These are phyloP conservation scores for Aspergillus baeticus DNA, from an alignment of 495 filamentous ascomycete species.

Conservation along the genomic window DNA sequence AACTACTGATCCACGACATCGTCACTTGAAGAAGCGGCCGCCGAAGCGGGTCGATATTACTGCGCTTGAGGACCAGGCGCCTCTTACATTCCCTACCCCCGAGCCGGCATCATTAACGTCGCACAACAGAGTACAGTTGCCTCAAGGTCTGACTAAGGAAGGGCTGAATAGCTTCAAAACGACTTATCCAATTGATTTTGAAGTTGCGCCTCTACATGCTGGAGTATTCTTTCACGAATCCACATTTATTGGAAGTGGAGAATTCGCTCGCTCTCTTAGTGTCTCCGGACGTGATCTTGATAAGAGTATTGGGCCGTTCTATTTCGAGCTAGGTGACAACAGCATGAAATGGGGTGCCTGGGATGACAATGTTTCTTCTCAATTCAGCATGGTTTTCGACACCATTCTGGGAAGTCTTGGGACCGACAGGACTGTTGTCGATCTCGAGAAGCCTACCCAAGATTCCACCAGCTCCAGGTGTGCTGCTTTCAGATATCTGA, in stretches of 20 bases:
- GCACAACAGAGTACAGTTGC: neutral
- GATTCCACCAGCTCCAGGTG: neutral
- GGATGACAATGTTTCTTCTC: conserved; percentile 67
- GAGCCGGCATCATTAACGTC: conserved; percentile 12
- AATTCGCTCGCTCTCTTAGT: conserved; percentile 53
- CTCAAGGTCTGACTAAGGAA: conserved; percentile 12
- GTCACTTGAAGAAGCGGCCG: conserved; percentile 43
- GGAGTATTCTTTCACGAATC: conserved; percentile 75
- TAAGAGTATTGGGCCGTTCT: conserved; percentile 25
- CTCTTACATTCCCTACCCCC: conserved; percentile 13
- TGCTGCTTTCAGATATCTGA: conserved; percentile 32
- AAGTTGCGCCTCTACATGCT: conserved; percentile 59
- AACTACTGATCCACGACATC: conserved; percentile 10
- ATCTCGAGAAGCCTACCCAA: conserved; percentile 1
- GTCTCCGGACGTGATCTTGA: conserved; percentile 32
- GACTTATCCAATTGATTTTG: conserved; percentile 74
- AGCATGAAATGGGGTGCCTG: conserved; percentile 64
- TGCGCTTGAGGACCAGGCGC: conserved; percentile 22
- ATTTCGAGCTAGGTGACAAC: conserved; percentile 48
- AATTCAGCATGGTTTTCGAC: conserved; percentile 60
- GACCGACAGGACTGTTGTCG: conserved; percentile 16
- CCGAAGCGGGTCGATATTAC: conserved; percentile 53
- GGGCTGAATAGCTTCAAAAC: conserved; percentile 52
- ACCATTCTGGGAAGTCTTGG: conserved; percentile 36
- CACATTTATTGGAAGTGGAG: conserved; percentile 75